These are phyloP conservation scores for Backusella tarrabulga DNA, from an alignment of 192 early-diverging fungal species.

Conservation along the genomic window DNA sequence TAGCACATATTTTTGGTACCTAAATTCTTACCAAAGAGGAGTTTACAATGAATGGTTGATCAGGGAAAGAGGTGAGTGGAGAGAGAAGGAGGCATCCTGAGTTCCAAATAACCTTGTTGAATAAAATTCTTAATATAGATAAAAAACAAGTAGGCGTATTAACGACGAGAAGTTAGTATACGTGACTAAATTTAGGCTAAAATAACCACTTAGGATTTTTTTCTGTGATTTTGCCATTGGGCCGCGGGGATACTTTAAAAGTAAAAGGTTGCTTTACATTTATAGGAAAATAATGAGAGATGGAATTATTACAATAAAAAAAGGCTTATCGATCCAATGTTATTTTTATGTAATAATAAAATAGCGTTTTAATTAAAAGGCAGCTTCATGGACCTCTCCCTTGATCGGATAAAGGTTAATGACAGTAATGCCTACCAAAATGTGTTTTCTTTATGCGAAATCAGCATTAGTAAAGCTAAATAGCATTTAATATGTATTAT, in stretches of 20 bases:
- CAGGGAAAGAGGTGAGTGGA: neutral
- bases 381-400: neutral
- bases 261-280: neutral
- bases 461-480: neutral
- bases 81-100: neutral
- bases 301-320: neutral
- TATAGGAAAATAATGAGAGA: neutral
- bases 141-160: neutral
- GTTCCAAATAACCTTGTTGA: neutral
- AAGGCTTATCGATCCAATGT: neutral
- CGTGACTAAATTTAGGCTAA: neutral
- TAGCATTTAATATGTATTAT: neutral
- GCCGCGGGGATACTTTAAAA: neutral
- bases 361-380: neutral
- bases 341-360: neutral
- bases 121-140: neutral
- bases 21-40: neutral
- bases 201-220: neutral
- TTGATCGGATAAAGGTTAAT: neutral
- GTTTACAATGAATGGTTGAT: neutral
- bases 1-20: neutral
- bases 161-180: neutral
- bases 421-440: neutral
- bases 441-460: neutral
- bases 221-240: neutral